Conservation (phyloP, 495 filamentous ascomycete species). For the Penicillium cosmopolitanum region DNA sequence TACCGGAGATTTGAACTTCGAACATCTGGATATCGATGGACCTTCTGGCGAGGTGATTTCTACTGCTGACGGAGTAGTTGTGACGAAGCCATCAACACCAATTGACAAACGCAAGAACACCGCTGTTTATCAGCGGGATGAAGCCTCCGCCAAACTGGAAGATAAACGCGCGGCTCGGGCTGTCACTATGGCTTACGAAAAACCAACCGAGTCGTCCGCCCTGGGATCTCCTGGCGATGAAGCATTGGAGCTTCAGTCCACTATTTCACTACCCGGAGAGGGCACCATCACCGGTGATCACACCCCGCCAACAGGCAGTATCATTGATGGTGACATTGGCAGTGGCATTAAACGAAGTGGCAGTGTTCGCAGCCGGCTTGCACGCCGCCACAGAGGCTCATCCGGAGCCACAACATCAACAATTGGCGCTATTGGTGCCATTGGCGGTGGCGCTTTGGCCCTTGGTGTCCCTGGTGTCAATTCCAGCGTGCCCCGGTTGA, state of each 20-base stretch:
- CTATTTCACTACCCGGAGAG: conserved; percentile 38
- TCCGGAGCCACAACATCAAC: conserved; percentile 79
- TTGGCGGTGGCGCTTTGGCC: conserved; percentile 65
- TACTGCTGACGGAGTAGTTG: conserved; percentile 43
- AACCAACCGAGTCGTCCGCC: conserved; percentile 35
- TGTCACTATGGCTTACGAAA: conserved; percentile 64
- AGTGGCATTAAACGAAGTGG: conserved; percentile 67
- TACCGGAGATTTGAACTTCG: conserved; percentile 83
- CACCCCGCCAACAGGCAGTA: conserved; percentile 66
- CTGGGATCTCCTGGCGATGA: conserved; percentile 36
- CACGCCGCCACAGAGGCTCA: conserved; percentile 76
- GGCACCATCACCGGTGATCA: conserved; percentile 51
- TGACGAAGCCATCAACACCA: conserved; percentile 41
- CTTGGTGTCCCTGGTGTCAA: conserved; percentile 64
- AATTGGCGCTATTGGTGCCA: conserved; percentile 70
- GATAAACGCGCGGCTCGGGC: conserved; percentile 61
- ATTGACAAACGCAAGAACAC: conserved; percentile 42
- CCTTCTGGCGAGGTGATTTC: conserved; percentile 43
- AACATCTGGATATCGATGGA: conserved; percentile 63
- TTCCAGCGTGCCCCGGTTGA: conserved; percentile 70
- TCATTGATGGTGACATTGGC: conserved; percentile 67
- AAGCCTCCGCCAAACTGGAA: conserved; percentile 58
- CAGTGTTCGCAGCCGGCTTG: conserved; percentile 81
- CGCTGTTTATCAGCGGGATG: conserved; percentile 49
- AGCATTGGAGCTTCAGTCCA: conserved; percentile 37